These are phyloP conservation scores for Brassica juncea DNA, from an alignment of 345 rosid genomes.

Conservation along the genomic window DNA sequence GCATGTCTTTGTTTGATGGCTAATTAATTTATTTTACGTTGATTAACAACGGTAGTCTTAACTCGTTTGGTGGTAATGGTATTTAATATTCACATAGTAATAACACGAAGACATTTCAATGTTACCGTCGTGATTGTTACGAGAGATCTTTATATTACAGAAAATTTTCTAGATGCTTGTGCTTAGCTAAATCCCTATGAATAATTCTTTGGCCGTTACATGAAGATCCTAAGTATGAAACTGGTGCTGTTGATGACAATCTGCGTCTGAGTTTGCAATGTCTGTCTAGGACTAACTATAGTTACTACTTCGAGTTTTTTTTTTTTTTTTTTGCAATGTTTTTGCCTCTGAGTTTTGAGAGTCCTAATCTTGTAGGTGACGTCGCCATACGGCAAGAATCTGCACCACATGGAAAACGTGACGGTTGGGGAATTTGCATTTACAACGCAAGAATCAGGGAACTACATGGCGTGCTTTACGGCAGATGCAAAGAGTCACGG, in stretches of 20 bases:
- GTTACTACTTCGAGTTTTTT: too few relatives aligned
- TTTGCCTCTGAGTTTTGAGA: background rate
- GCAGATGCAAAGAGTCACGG: conserved; percentile 40
- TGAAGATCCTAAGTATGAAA: too few relatives aligned
- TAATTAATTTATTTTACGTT: background rate
- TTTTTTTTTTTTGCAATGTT: too few relatives aligned
- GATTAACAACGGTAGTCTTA: background rate
- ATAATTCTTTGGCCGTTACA: too few relatives aligned
- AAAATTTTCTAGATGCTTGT: too few relatives aligned
- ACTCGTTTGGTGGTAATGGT: background rate
- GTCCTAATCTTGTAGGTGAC: conserved; percentile 54
- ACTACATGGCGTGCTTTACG: conserved; percentile 85
- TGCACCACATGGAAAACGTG: conserved; percentile 64
- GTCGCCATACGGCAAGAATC: conserved; percentile 74
- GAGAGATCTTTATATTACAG: background rate
- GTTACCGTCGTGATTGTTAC: background rate
- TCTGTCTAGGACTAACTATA: too few relatives aligned
- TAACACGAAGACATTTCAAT: background rate
- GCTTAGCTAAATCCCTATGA: too few relatives aligned
- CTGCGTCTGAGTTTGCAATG: too few relatives aligned
- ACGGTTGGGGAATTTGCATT: conserved; percentile 86
- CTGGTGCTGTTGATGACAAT: too few relatives aligned
- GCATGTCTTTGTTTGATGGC: background rate
- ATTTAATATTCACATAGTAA: background rate
- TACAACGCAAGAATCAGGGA: conserved; percentile 80